Conservation (phyloP, 2,329 filamentous ascomycete species). For the Fusarium mundagurra region DNA sequence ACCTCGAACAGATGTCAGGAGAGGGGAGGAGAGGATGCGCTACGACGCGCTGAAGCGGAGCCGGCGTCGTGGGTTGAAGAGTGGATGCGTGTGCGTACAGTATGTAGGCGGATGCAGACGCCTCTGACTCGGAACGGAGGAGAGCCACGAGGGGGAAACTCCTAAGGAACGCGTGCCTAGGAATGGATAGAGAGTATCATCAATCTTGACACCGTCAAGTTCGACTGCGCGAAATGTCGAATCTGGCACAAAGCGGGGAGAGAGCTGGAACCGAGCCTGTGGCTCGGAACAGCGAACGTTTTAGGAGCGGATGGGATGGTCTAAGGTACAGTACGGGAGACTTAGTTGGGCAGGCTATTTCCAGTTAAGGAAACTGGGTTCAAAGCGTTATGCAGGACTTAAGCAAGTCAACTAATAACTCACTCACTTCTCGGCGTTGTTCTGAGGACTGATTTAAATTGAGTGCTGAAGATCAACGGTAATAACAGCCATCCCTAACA, state of each 20-base stretch:
- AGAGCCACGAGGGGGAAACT: neutral
- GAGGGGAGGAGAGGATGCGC: conserved; percentile 22
- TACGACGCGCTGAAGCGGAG: conserved; percentile 20
- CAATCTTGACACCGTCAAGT: conserved; percentile 14
- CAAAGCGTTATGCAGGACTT: conserved; percentile 30
- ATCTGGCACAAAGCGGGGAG: conserved; percentile 30
- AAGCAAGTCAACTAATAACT: conserved; percentile 12
- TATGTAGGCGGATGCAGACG: neutral
- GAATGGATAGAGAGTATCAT: conserved; percentile 31
- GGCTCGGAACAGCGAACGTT: conserved; percentile 30
- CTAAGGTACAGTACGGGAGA: conserved; percentile 23
- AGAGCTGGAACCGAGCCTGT: conserved; percentile 27
- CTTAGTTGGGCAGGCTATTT: conserved; percentile 32
- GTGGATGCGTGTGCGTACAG: conserved; percentile 9
- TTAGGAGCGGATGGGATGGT: conserved; percentile 28
- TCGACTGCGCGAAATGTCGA: conserved; percentile 30
- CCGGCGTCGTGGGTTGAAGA: conserved; percentile 19
- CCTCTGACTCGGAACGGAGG: neutral
- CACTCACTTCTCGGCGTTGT: conserved; percentile 25
- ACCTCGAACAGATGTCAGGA: conserved; percentile 20
- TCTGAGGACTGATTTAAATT: conserved; percentile 33
- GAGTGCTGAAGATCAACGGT: conserved; percentile 22
- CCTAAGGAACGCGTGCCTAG: conserved; percentile 2
- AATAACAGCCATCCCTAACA: neutral
- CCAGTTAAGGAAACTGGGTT: conserved; percentile 38